Evolutionary conservation across 805 yeast species (phyloP), one percentile per base, ranked within the genome.

Genomic region (Spathaspora hagerdaliae): DNA sequence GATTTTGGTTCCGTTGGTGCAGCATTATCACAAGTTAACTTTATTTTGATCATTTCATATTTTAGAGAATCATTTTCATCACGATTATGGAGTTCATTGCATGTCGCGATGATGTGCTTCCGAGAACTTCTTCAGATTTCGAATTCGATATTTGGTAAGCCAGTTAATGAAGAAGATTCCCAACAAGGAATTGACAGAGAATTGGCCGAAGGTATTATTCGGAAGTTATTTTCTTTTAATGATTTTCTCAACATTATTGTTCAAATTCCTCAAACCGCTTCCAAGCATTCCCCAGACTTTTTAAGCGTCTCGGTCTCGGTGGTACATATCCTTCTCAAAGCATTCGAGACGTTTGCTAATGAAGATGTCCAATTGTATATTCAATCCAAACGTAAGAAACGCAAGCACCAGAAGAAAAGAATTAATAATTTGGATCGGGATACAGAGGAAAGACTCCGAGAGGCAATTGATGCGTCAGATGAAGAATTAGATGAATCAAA

Each of bases 141-240:
- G 7, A 61, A 74, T 53, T 52, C 75, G 36, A 72, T 82, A 62
- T 69, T 74, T 12, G 53, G 58, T 6, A 62, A 56, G 31, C 41
- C 52, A 10, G 76, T 68, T 2, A 61, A 57, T 26, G 83, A 79
- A 29, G 72, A 73, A 48, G 73, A 72, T 14, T 78, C 76, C 34
- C 63, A 75, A 31, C 71, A 38, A 49, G 67, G 45, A 52, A 39
- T 51, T 11, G 77, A 50, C 64, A 64, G 63, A 56, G 77, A 70
- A 43, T 51, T 68, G 52, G 66, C 90, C 0, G 79, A 77, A 29
- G 82, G 81, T 19, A 78, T 85, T 46, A 74, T 82, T 14, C 68
- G 87, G 38, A 76, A 82, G 38, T 66, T 92, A n/a, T 89, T 92
- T 54, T 79, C 84, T 46, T 83, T 81, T 43, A 82, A 81, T 42